Percentiles rank a stretch among this genome's conserved stretches.
These are phyloP conservation scores for Kickxella alabastrina DNA, from an alignment of 192 early-diverging fungal species.

Conservation along the genomic window DNA sequence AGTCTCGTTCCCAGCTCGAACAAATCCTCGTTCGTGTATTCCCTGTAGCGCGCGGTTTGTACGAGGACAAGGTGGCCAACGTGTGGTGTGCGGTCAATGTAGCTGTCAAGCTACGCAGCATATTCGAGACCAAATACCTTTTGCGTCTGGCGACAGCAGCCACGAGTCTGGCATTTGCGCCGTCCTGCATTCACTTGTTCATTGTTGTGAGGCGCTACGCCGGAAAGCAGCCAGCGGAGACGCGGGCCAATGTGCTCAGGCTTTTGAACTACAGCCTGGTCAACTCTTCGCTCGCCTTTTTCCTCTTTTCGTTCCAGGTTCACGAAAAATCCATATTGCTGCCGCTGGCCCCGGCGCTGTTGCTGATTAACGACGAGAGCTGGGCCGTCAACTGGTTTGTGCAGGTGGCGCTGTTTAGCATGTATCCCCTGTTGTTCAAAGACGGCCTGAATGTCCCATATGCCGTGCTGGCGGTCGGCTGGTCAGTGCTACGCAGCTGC, in stretches of 20 bases:
- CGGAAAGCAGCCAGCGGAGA: not conserved
- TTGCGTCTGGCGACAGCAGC: constrained; percentile 64
- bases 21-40: constrained; percentile 86
- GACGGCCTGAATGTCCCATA: constrained; percentile 75
- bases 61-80: constrained; percentile 98
- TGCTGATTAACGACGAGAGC: constrained; percentile 71
- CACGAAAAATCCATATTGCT: constrained; percentile 97
- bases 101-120: constrained; percentile 71
- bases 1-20: constrained; percentile 55
- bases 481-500: constrained; percentile 63
- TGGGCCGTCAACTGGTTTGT: constrained; percentile 62
- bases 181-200: constrained; percentile 67
- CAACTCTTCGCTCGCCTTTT: constrained; percentile 83
- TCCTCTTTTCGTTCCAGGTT: constrained; percentile 95
- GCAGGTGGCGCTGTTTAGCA: constrained; percentile 81
- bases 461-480: constrained; percentile 63
- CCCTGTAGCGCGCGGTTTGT: constrained; percentile 88
- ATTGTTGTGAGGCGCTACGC: constrained; percentile 40
- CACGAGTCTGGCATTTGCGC: constrained; percentile 69
- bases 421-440: constrained; percentile 80
- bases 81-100: constrained; percentile 93
- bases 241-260: constrained; percentile 5
- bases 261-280: constrained; percentile 68
- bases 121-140: constrained; percentile 59
- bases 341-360: constrained; percentile 69